Evolutionary conservation across 1,284 basidiomycete genomes (phyloP).

Genomic region (Sparassis latifolia): DNA sequence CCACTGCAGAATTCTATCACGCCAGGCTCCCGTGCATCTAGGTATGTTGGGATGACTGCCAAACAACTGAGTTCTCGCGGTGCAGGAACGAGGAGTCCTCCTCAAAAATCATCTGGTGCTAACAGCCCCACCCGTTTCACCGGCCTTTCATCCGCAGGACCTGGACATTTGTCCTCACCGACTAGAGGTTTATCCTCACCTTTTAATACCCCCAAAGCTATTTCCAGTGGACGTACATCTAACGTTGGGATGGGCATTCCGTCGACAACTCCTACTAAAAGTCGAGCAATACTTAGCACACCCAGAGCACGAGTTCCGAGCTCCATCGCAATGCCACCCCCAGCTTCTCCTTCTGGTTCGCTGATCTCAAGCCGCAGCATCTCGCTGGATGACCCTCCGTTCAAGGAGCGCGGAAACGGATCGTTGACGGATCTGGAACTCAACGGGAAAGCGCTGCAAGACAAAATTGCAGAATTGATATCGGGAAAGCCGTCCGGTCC

Average conservation of each 20-base stretch:
- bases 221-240: constrained; percentile 29
- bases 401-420: constrained; percentile 3
- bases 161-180: constrained; percentile 27
- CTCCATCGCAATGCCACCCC: constrained; percentile 72
- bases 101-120: constrained; percentile 18
- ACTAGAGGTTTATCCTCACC: constrained; percentile 35
- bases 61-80: constrained; percentile 61
- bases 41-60: constrained; percentile 78
- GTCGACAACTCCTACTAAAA: constrained; percentile 35
- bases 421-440: constrained; percentile 30
- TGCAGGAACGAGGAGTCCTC: constrained; percentile 25
- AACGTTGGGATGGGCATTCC: constrained; percentile 34
- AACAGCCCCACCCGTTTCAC: constrained; percentile 34
- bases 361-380: constrained; percentile 22
- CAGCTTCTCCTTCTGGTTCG: constrained; percentile 46
- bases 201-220: constrained; percentile 57
- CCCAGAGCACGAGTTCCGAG: constrained; percentile 65
- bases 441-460: constrained; percentile 36
- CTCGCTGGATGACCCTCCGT: constrained; percentile 28
- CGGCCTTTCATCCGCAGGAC: constrained; percentile 15
- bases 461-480: constrained; percentile 42
- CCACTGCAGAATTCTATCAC: constrained; percentile 48
- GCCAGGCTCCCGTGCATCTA: constrained; percentile 77
- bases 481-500: constrained; percentile 24
- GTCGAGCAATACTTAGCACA: constrained; percentile 43